phyloP scores from a whole-genome alignment of 1,284 basidiomycete genomes.

The Leccinum angustisporum region DNA sequence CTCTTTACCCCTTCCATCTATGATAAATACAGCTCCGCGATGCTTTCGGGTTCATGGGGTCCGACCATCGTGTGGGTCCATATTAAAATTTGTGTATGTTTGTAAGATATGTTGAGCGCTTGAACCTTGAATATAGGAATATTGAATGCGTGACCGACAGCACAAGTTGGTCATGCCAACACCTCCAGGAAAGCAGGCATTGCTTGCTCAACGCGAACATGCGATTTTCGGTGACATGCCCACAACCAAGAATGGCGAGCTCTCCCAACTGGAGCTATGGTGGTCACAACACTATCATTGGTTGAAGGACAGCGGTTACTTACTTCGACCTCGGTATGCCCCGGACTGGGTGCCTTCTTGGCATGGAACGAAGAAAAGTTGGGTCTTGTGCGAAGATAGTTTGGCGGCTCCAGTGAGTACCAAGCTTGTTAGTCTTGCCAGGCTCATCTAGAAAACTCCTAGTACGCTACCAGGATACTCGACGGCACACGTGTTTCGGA shows the following conservation, averaged over 20 bases:
- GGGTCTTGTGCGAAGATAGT: constrained; percentile 29
- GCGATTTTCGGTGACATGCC: background rate
- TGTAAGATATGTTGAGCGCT: too few relatives aligned
- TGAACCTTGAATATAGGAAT: too few relatives aligned
- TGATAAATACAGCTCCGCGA: too few relatives aligned
- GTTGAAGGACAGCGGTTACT: constrained; percentile 36
- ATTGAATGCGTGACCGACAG: too few relatives aligned
- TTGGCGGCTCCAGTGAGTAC: background rate
- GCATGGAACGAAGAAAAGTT: constrained; percentile 16
- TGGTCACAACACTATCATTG: constrained; percentile 35
- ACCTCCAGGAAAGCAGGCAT: background rate
- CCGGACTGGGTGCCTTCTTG: constrained; percentile 40
- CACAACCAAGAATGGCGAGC: constrained; percentile 3
- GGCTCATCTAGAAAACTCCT: background rate
- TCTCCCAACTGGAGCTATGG: constrained; percentile 17
- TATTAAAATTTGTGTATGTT: too few relatives aligned
- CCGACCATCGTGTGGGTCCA: too few relatives aligned
- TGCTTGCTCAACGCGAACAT: constrained; percentile 3
- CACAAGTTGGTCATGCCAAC: background rate
- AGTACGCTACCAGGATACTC: background rate
- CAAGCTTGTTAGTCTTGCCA: background rate
- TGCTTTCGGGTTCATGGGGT: too few relatives aligned
- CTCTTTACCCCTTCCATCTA: too few relatives aligned
- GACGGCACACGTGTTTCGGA: constrained; percentile 32
- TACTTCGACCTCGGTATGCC: constrained; percentile 36